These are phyloP conservation scores for Phytophthora foliorum DNA, from an alignment of 352 stramenopile species.

Conservation along the genomic window DNA sequence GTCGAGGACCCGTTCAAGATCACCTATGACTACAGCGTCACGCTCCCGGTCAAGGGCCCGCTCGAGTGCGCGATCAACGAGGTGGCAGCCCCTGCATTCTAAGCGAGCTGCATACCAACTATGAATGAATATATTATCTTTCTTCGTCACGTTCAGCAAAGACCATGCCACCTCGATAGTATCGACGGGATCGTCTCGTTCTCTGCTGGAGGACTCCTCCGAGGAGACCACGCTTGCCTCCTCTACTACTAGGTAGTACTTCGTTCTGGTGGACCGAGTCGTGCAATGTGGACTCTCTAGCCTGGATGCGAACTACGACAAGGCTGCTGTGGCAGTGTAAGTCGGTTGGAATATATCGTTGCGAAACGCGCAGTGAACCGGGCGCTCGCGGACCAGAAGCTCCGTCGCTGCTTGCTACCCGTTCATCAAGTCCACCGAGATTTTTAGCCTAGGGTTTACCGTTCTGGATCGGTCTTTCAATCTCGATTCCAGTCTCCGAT, in stretches of 20 bases:
- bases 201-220: no score
- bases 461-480: conserved; percentile 30
- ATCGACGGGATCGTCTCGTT: no score
- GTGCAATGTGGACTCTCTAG: conserved; percentile 18
- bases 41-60: conserved; percentile 47
- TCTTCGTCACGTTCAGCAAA: conserved; percentile 8
- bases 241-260: conserved; percentile 11
- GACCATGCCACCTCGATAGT: no score
- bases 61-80: conserved; percentile 39
- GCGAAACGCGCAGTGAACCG: conserved; percentile 11
- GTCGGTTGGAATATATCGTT: conserved; percentile 20
- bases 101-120: conserved; percentile 13
- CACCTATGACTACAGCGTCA: conserved; percentile 55
- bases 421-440: no score
- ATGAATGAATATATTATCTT: conserved; percentile 12
- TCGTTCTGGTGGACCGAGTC: conserved; percentile 12
- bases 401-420: no score
- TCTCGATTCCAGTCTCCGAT: conserved; percentile 40
- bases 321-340: conserved; percentile 16
- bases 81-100: conserved; percentile 27
- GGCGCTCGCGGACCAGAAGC: no score
- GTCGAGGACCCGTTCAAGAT: conserved; percentile 45
- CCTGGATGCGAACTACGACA: conserved; percentile 19
- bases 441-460: no score
- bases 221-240: not conserved